Conservation (phyloP, 2,329 filamentous ascomycete species). For the Fonsecaea erecta region DNA sequence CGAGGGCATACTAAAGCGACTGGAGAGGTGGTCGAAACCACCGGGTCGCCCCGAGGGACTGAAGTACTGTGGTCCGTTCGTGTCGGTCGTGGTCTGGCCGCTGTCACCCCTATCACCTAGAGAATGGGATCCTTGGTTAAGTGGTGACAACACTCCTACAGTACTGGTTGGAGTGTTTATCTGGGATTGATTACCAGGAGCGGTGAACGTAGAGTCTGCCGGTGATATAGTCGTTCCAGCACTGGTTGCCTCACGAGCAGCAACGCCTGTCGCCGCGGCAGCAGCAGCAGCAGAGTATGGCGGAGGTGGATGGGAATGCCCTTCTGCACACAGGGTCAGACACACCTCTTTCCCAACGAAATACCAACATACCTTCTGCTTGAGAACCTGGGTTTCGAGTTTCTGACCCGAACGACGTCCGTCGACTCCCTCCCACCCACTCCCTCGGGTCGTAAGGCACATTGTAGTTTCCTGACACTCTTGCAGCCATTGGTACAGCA, state of each 20-base stretch:
- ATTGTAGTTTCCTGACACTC: constrained; percentile 47
- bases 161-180: constrained; percentile 29
- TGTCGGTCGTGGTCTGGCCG: not conserved
- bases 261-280: constrained; percentile 4
- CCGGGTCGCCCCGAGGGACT: not conserved
- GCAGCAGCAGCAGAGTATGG: constrained; percentile 33
- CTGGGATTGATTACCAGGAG: constrained; percentile 20
- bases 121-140: constrained; percentile 10
- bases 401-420: constrained; percentile 23
- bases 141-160: constrained; percentile 25
- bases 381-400: constrained; percentile 12
- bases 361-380: constrained; percentile 27
- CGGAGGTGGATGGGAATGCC: constrained; percentile 33
- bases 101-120: constrained; percentile 14
- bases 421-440: constrained; percentile 49
- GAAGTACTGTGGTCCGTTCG: constrained; percentile 9
- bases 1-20: constrained; percentile 16
- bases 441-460: constrained; percentile 56
- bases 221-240: constrained; percentile 29
- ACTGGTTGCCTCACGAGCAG: constrained; percentile 21
- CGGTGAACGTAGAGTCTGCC: constrained; percentile 26
- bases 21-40: constrained; percentile 14
- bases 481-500: constrained; percentile 50
- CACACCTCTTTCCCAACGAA: not conserved
- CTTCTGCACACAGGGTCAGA: constrained; percentile 32